Conservation (phyloP, 768 basidiomycete species). For the Filobasidium wieringae region DNA sequence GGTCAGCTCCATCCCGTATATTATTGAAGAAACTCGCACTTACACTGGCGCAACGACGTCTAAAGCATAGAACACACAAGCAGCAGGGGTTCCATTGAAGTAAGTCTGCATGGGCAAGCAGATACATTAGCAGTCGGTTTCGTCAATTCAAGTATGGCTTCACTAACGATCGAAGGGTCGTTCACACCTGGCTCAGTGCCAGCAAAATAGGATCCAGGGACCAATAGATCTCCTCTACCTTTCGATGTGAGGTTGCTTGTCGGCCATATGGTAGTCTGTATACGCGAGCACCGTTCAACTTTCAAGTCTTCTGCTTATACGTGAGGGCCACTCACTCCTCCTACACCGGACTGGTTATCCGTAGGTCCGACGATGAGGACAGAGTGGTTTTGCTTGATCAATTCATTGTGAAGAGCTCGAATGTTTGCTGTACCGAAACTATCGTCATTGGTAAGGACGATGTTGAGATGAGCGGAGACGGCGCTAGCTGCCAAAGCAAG, state of each 20-base stretch:
- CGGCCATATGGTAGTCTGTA: constrained; percentile 9
- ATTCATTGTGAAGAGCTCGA: constrained; percentile 5
- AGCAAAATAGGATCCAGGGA: not conserved
- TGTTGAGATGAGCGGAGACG: constrained; percentile 7
- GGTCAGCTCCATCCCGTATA: not conserved
- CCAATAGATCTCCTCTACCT: not conserved
- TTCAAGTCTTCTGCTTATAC: not conserved
- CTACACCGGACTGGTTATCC: constrained; percentile 3
- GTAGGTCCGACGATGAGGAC: constrained; percentile 8
- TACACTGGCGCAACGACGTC: constrained; percentile 11
- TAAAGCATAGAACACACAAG: constrained; percentile 11
- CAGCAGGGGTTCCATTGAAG: constrained; percentile 12
- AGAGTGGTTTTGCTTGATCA: constrained; percentile 3
- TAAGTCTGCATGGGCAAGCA: not conserved
- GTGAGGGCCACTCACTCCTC: not conserved
- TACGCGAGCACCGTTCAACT: not conserved
- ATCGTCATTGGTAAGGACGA: constrained; percentile 12
- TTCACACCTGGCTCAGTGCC: not conserved
- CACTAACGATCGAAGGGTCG: constrained; percentile 6
- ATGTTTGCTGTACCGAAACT: constrained; percentile 9
- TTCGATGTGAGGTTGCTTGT: constrained; percentile 2
- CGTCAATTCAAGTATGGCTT: not conserved
- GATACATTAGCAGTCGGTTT: not conserved
- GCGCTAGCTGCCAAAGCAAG: not conserved
- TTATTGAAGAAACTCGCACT: not conserved